Evolutionary conservation across 305 asterid species (phyloP), one percentile per base, ranked within the genome.

Genomic region (Solanum hybrid): DNA sequence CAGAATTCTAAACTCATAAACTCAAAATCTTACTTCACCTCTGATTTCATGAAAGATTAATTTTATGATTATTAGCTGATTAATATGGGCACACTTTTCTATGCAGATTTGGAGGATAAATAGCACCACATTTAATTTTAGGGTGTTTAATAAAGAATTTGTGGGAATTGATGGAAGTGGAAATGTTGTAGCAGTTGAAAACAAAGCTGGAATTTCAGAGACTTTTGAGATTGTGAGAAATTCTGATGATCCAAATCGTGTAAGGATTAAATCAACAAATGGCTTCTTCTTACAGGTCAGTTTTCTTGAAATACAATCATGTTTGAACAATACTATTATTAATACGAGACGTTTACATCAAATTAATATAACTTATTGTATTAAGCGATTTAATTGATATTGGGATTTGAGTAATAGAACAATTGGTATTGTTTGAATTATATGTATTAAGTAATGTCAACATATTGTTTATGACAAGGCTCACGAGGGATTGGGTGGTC

Each of bases 51-150:
- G 3, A 32, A 26, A 10, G 8, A 83, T 0, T 41, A 83, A 38
- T 82, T 57, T 41, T 17, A 51, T 17, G n/a, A 51, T 17, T 51
- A 51, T 51, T 51, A 51, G 68, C 68, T 51, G 68, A 51, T 51
- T 51, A 51, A 51, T 51, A 3, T 3, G 24, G 11, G 13, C 4
- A 38, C 75, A 72, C 85, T 41, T 89, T 33, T 38, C 1, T 45
- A 31, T 79, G 90, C 91, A 96, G 99, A 57, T 96, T 75, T 96
- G 99, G 98, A 96, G 99, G 92, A 92, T 94, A 31, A 92, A 92
- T 86, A 96, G 93, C 87, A 94, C 91, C 12, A 91, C 84, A 26
- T 97, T 94, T 92, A 91, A 95, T 68, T 90, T 97, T 1, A 92
- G 99, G 68, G 99, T 96, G 32, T 97, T 95, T 88, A 93, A 92